phyloP scores from a whole-genome alignment of 257 asterid genomes.

The Sherardia arvensis region DNA sequence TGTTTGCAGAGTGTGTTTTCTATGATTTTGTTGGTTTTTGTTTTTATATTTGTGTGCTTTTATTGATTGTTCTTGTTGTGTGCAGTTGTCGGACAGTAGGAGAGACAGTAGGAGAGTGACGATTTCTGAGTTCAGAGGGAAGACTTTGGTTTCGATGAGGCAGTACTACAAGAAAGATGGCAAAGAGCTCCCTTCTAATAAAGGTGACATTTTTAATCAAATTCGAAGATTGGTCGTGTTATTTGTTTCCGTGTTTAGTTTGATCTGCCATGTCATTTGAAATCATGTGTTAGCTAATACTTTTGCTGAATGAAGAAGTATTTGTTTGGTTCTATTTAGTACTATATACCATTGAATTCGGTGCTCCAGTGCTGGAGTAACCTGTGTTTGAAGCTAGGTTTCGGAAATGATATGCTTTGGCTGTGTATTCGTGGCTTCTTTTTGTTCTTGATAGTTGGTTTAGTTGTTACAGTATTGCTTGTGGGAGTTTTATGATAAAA shows the following conservation, averaged over 20 bases:
- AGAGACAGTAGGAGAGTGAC: conserved; percentile 89
- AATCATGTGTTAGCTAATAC: background rate
- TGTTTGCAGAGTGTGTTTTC: conserved; percentile 59
- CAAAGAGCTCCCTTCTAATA: conserved; percentile 83
- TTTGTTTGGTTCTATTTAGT: background rate
- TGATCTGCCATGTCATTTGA: background rate
- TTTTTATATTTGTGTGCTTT: too few relatives aligned
- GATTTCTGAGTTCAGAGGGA: conserved; percentile 78
- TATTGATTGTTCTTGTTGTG: background rate
- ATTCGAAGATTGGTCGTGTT: background rate
- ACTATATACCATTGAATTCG: background rate
- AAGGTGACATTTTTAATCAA: conserved; percentile 41
- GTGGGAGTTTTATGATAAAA: too few relatives aligned
- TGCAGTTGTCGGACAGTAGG: conserved; percentile 66
- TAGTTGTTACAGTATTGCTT: background rate
- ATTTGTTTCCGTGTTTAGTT: background rate
- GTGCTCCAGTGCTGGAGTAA: background rate
- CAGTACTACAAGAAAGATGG: conserved; percentile 79
- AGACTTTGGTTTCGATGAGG: conserved; percentile 73
- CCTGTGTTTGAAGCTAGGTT: background rate
- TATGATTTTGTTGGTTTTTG: too few relatives aligned
- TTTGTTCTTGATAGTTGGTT: background rate
- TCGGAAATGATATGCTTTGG: background rate
- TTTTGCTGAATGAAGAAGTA: background rate
- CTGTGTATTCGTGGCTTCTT: background rate